Conservation (phyloP, 2,329 filamentous ascomycete species). For the Thelonectria olida region DNA sequence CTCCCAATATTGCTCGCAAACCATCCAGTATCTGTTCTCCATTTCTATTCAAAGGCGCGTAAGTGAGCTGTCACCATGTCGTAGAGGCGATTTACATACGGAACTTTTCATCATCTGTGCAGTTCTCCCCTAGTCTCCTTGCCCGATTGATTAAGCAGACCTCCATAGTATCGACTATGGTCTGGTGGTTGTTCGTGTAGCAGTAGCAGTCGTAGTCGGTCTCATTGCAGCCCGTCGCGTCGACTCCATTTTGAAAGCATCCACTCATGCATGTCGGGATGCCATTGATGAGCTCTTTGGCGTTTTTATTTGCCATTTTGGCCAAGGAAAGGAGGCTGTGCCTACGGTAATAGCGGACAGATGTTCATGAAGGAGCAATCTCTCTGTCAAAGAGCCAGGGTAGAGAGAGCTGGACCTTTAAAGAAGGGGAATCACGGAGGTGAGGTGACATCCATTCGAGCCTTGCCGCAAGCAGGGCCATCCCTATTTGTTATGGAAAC, state of each 20-base stretch:
- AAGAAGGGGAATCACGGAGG: not conserved
- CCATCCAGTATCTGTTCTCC: conserved; percentile 41
- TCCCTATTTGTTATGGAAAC: not conserved
- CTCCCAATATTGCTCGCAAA: conserved; percentile 40
- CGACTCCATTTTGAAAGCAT: conserved; percentile 37
- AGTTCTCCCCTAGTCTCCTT: conserved; percentile 24
- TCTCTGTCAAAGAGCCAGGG: too few species aligned
- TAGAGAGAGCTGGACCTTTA: not conserved
- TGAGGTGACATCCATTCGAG: too few species aligned
- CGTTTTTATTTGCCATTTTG: conserved; percentile 34
- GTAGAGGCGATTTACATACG: conserved; percentile 15
- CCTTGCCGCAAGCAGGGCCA: not conserved
- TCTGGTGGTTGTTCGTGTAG: conserved; percentile 36
- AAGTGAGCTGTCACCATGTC: not conserved
- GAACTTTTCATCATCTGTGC: conserved; percentile 34
- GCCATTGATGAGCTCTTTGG: conserved; percentile 25
- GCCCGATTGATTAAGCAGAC: conserved; percentile 31
- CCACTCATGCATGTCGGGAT: conserved; percentile 32
- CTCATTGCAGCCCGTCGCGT: conserved; percentile 32
- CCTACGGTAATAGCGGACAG: not conserved
- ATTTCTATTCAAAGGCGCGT: conserved; percentile 26
- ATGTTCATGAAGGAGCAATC: not conserved
- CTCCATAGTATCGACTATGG: conserved; percentile 34
- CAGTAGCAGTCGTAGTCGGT: conserved; percentile 39
- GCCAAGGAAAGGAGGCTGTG: not conserved